Percentiles rank a stretch among this genome's conserved stretches.
These are phyloP conservation scores for Vachellia pachyceras DNA, from an alignment of 306 rosid genomes.

Conservation along the genomic window DNA sequence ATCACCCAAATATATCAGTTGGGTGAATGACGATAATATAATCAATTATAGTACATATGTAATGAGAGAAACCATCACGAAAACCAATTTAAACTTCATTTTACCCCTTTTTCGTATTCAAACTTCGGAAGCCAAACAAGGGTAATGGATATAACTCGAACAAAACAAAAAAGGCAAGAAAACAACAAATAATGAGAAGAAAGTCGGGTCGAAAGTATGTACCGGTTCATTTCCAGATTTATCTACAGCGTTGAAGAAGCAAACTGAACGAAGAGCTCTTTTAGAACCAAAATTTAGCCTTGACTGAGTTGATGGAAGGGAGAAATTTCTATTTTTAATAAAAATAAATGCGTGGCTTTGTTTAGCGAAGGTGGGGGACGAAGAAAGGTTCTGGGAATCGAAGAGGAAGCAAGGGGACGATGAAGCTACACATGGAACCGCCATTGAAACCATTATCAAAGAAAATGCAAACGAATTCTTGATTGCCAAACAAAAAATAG, in stretches of 20 bases:
- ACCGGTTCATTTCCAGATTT: constrained; percentile 64
- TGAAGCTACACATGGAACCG: constrained; percentile 39
- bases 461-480: background rate
- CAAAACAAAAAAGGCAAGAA: background rate
- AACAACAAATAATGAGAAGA: background rate
- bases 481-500: background rate
- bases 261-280: constrained; percentile 45
- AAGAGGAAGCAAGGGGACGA: constrained; percentile 41
- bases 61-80: background rate
- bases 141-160: background rate
- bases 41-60: background rate
- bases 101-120: background rate
- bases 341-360: constrained; percentile 48
- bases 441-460: constrained; percentile 33
- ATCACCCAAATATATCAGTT: background rate
- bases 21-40: background rate
- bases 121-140: background rate
- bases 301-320: constrained; percentile 6
- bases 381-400: constrained; percentile 41
- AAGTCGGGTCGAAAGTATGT: background rate
- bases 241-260: constrained; percentile 61
- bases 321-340: constrained; percentile 34
- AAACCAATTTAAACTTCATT: constrained; percentile 1
- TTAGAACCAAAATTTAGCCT: constrained; percentile 22
- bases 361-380: constrained; percentile 38